These are phyloP conservation scores for Phytophthora europaea DNA, from an alignment of 352 stramenopile species.

Conservation along the genomic window DNA sequence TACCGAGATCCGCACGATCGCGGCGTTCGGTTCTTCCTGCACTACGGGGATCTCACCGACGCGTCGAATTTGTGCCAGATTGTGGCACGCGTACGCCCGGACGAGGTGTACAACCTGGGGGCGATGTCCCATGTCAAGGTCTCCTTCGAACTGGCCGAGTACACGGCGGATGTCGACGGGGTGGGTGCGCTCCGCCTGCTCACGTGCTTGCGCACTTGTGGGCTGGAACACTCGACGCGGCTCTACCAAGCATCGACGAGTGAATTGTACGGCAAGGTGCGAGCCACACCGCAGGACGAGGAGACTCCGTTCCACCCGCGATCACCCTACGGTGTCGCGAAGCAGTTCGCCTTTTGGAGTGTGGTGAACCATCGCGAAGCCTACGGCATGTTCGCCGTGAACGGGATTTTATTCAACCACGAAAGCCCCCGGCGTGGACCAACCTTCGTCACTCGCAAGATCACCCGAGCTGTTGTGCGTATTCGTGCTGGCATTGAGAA, in stretches of 20 bases:
- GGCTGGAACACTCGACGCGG: slow-evolving; percentile 68
- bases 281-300: slow-evolving; percentile 97
- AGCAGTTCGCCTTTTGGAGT: slow-evolving; percentile 99
- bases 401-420: slow-evolving; percentile 99
- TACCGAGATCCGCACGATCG: slow-evolving; percentile 97
- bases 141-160: slow-evolving; percentile 99
- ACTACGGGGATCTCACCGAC: slow-evolving; percentile 99
- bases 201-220: slow-evolving; percentile 97
- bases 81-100: slow-evolving; percentile 94
- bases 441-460: slow-evolving; percentile 99
- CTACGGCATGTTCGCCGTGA: slow-evolving; percentile 95
- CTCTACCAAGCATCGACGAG: slow-evolving; percentile 99
- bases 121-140: slow-evolving; percentile 99
- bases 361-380: slow-evolving; percentile 99
- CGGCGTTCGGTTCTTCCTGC: slow-evolving; percentile 96
- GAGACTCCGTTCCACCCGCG: slow-evolving; percentile 98
- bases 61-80: slow-evolving; percentile 98
- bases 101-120: slow-evolving; percentile 99
- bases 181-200: slow-evolving; percentile 97
- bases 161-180: slow-evolving; percentile 98
- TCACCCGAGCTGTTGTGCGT: slow-evolving; percentile 95
- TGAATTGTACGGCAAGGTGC: slow-evolving; percentile 99
- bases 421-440: slow-evolving; percentile 97
- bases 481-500: slow-evolving; percentile 95
- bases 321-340: slow-evolving; percentile 98